Evolutionary conservation across 2,329 filamentous ascomycete genomes (phyloP).

Genomic region (Fusarium irregulare): DNA sequence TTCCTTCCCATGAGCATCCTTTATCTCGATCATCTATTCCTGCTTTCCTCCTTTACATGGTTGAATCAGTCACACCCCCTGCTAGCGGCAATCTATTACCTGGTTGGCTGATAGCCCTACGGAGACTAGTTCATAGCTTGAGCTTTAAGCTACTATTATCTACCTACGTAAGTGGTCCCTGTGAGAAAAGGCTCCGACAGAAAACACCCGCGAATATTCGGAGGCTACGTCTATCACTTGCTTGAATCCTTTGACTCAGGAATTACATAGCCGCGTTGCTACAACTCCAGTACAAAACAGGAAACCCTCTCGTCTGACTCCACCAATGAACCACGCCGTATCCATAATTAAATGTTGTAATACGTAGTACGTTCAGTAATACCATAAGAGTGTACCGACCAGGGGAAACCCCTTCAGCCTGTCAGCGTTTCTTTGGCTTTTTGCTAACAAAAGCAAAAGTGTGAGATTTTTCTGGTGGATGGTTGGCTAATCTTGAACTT

Average conservation of each 20-base stretch:
- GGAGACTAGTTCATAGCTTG: neutral
- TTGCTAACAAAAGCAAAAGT: neutral
- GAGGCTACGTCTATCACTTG: neutral
- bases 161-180: neutral
- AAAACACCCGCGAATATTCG: neutral
- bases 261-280: neutral
- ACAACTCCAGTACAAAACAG: conserved; percentile 11
- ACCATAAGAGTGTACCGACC: neutral
- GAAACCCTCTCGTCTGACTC: conserved; percentile 8
- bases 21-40: conserved; percentile 4
- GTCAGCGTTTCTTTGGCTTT: neutral
- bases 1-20: neutral
- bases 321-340: conserved; percentile 2
- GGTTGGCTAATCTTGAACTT: neutral
- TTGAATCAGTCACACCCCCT: neutral
- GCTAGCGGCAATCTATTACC: neutral
- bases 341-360: neutral
- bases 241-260: neutral
- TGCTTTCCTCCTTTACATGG: neutral
- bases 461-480: neutral
- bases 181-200: neutral
- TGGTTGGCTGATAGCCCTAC: conserved; percentile 1
- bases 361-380: neutral
- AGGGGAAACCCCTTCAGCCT: neutral
- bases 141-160: neutral